Base-by-base conservation (phyloP, 306 rosid genomes). In the Leucaena leucocephala region DNA sequence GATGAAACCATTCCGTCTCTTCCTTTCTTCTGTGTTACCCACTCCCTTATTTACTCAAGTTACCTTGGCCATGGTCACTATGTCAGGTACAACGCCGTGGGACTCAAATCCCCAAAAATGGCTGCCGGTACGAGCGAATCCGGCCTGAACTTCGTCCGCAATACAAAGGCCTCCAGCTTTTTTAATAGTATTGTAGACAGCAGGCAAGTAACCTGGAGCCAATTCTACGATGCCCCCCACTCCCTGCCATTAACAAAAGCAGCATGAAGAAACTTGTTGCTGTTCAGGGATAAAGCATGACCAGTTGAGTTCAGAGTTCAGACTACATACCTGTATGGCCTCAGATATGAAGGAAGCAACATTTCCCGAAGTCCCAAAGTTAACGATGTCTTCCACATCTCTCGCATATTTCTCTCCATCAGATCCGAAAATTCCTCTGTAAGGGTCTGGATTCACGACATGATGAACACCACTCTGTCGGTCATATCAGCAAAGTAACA, bases 21-120 rank as follows among this genome's bases (percentile, higher is more conserved):
- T 48, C 54, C 8, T 52, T 52, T 15, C 57, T 50, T 15, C 21
- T 52, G 4, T 15, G 22, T 52, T 52, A 52, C 16, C 58, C 57
- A 5, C 22, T 16, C 22, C 58, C 22, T 52, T 6, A 55, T 1
- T 8, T 8, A 48, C 54, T 48, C 6, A 34, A 78, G 59, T 66
- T 75, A 90, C 97, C 96, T 93, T 93, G 11, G 97, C 97, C 92
- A 93, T 81, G 74, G 97, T 93, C 38, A 93, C 97, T 16, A 93
- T 90, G 79, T 93, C 97, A 72, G 97, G 97, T 73, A 88, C 91
- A 48, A 93, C 94, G 33, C 91, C 96, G n/a, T 93, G 97, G 35
- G 85, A 22, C 82, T 93, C 96, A 74, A 90, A 93, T 34, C 96
- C 96, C 96, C 97, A 93, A 76, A 90, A 93, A 81, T 82, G 85